phyloP scores from a whole-genome alignment of 768 basidiomycete species.

The Leccinum variicolor region DNA sequence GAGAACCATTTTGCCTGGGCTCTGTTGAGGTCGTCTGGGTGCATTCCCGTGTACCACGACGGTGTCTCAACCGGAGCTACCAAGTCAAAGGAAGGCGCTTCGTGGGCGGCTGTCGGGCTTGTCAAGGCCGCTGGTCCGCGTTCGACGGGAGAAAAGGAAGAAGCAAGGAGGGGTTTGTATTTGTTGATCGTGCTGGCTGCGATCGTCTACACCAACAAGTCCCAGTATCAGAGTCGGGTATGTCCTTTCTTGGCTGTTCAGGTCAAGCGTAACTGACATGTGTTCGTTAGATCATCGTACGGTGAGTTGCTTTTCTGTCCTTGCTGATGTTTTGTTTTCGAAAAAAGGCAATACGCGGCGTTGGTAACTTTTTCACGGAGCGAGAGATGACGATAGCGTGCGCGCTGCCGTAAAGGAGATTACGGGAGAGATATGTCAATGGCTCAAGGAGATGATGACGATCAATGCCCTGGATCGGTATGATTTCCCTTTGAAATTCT shows the following conservation, averaged over 20 bases:
- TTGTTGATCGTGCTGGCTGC: constrained; percentile 59
- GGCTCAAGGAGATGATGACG: constrained; percentile 49
- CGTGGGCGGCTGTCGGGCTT: constrained; percentile 73
- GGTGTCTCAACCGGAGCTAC: constrained; percentile 43
- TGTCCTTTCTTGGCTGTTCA: constrained; percentile 15
- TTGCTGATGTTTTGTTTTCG: not conserved
- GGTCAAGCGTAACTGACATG: not conserved
- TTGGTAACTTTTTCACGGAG: constrained; percentile 2
- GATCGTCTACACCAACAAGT: constrained; percentile 70
- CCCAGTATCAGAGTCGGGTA: constrained; percentile 57
- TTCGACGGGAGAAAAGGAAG: constrained; percentile 18
- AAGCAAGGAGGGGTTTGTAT: constrained; percentile 34
- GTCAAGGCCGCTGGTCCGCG: constrained; percentile 37
- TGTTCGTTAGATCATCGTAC: constrained; percentile 1
- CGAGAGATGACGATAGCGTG: constrained; percentile 33
- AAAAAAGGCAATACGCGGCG: constrained; percentile 5
- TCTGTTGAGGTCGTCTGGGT: constrained; percentile 59
- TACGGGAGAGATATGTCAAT: constrained; percentile 46
- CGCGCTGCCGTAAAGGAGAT: constrained; percentile 56
- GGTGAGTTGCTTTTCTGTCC: not conserved
- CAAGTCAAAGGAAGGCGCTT: constrained; percentile 58
- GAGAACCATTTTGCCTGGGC: constrained; percentile 48
- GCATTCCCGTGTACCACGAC: constrained; percentile 53
- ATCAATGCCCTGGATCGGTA: constrained; percentile 71
- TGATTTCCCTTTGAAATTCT: constrained; percentile 14